These are phyloP conservation scores for Dactylellina drechsleri DNA, from an alignment of 2,329 filamentous ascomycete species.

Conservation along the genomic window DNA sequence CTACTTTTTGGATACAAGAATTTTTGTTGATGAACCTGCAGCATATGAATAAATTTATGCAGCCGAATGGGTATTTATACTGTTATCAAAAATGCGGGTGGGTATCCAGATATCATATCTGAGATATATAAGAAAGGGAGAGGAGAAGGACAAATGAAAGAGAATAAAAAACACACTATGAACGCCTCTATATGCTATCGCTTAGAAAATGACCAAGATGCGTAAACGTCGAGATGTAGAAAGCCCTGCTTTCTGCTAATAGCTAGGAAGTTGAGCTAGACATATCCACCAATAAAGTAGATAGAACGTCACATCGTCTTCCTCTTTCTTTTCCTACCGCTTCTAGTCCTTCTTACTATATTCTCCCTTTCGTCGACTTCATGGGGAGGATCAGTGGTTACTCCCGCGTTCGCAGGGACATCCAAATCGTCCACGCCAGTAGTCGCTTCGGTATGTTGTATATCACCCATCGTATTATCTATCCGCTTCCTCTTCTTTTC, in stretches of 20 bases:
- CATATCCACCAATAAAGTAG: no score
- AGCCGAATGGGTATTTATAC: not conserved
- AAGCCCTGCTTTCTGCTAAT: no score
- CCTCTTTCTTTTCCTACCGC: constrained; percentile 26
- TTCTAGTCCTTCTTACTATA: constrained; percentile 1
- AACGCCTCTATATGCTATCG: constrained; percentile 2
- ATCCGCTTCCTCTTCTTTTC: constrained; percentile 2
- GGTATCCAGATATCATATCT: no score
- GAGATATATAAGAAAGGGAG: no score
- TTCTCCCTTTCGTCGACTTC: not conserved
- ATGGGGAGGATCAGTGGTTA: no score
- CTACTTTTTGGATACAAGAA: not conserved
- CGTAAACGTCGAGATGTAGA: not conserved
- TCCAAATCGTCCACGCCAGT: constrained; percentile 1
- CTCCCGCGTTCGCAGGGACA: not conserved
- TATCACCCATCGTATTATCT: not conserved
- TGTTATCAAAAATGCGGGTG: not conserved
- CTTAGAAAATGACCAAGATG: not conserved
- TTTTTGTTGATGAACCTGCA: no score
- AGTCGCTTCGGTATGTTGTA: not conserved
- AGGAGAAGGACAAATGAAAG: no score
- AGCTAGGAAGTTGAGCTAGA: no score
- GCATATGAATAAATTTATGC: no score
- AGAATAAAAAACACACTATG: not conserved
- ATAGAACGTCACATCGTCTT: constrained; percentile 4